Conservation (phyloP, 352 stramenopile species). For the Phytophthora idaei region DNA sequence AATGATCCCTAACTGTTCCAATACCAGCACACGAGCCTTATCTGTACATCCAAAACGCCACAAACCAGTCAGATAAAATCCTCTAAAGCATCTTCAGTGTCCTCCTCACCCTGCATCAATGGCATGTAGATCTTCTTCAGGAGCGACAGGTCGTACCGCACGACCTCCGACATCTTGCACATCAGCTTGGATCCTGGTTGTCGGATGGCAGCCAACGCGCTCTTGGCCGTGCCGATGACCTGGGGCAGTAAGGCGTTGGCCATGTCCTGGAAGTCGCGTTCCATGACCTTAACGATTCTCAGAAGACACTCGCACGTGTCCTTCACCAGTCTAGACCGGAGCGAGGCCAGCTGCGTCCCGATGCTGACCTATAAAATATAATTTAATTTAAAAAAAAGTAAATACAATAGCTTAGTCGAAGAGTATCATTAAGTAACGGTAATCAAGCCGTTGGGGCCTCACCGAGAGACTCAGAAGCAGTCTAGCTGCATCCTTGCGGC, state of each 20-base stretch:
- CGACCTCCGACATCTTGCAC: constrained; percentile 53
- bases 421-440: constrained; percentile 10
- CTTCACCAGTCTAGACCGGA: constrained; percentile 58
- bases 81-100: background rate
- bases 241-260: constrained; percentile 61
- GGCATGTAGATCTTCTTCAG: constrained; percentile 53
- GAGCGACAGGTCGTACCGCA: constrained; percentile 64
- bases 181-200: constrained; percentile 59
- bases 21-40: constrained; percentile 51
- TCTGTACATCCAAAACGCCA: constrained; percentile 35
- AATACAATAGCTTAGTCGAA: constrained; percentile 11
- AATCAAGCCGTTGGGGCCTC: constrained; percentile 2
- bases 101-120: constrained; percentile 45
- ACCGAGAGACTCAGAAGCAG: constrained; percentile 60
- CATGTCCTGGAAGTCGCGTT: constrained; percentile 54
- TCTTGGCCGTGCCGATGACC: constrained; percentile 60
- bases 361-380: constrained; percentile 41
- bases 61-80: constrained; percentile 10
- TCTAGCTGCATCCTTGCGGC: constrained; percentile 37
- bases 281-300: constrained; percentile 53
- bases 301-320: constrained; percentile 53
- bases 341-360: constrained; percentile 44
- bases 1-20: constrained; percentile 65
- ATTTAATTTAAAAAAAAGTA: constrained; percentile 8
- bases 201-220: constrained; percentile 54